phyloP scores from a whole-genome alignment of 2,329 filamentous ascomycete genomes.

The Chrysosphaeria jannelii region DNA sequence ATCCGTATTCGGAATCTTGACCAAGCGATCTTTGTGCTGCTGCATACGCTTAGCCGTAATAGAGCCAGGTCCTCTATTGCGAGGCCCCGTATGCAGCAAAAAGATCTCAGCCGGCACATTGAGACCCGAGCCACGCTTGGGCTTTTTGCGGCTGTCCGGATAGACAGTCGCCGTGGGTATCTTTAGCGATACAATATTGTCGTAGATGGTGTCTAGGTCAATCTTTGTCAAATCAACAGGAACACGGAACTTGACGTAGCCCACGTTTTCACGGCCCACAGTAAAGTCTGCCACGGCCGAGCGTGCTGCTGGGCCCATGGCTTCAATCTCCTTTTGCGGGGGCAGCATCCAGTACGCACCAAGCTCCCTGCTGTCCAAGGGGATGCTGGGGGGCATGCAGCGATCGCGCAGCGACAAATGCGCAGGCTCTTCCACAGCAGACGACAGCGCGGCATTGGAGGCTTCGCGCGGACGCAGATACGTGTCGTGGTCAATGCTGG shows the following conservation, averaged over 20 bases:
- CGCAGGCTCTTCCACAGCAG: no score
- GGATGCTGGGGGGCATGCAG: slow-evolving; percentile 5
- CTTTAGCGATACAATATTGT: slow-evolving; percentile 43
- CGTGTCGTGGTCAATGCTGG: slow-evolving; percentile 21
- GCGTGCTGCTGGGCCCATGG: slow-evolving; percentile 54
- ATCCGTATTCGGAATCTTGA: slow-evolving; percentile 47
- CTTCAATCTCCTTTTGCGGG: slow-evolving; percentile 38
- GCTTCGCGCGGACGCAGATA: slow-evolving; percentile 23
- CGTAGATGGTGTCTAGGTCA: slow-evolving; percentile 52
- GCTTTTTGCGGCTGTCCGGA: slow-evolving; percentile 44
- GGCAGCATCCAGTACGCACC: slow-evolving; percentile 78
- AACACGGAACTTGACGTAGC: slow-evolving; percentile 51
- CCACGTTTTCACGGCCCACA: slow-evolving; percentile 58
- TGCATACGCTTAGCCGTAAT: slow-evolving; percentile 13
- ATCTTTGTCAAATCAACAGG: slow-evolving; percentile 59
- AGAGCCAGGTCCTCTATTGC: slow-evolving; percentile 31
- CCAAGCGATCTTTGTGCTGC: slow-evolving; percentile 61
- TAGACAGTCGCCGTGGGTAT: slow-evolving; percentile 74
- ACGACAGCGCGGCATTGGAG: slow-evolving; percentile 7
- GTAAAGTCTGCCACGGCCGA: slow-evolving; percentile 44
- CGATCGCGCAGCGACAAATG: no score
- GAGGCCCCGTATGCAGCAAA: slow-evolving; percentile 84
- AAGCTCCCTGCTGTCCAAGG: slow-evolving; percentile 9
- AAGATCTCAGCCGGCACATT: slow-evolving; percentile 73
- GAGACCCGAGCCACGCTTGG: slow-evolving; percentile 56